These are phyloP conservation scores for Colletotrichum phormii DNA, from an alignment of 2,329 filamentous ascomycete species.

Conservation along the genomic window DNA sequence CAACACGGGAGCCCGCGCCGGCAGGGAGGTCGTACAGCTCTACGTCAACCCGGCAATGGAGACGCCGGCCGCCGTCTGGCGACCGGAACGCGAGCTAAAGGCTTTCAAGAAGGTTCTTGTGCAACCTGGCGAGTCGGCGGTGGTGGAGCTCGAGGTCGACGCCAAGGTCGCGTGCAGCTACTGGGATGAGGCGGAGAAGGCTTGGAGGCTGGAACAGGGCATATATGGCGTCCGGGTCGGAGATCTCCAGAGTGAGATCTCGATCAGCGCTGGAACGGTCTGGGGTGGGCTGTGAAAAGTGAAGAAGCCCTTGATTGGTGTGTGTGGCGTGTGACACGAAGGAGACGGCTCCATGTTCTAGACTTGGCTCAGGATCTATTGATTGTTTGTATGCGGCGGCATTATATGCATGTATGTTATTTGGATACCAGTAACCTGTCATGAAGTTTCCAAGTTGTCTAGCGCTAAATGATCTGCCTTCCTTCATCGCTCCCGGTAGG, in stretches of 20 bases:
- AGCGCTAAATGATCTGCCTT: neutral
- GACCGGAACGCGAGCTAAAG: slow-evolving; percentile 37
- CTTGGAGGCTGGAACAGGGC: slow-evolving; percentile 32
- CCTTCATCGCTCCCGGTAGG: neutral
- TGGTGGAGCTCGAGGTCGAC: slow-evolving; percentile 21
- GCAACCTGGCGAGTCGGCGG: slow-evolving; percentile 7
- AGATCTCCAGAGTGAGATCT: slow-evolving; percentile 1
- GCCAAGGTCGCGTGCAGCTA: slow-evolving; percentile 29
- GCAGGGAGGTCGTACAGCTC: slow-evolving; percentile 45
- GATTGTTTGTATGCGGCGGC: neutral
- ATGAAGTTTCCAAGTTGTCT: neutral
- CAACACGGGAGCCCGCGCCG: slow-evolving; percentile 41
- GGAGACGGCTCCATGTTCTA: neutral
- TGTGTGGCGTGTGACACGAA: neutral
- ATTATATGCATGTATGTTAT: neutral
- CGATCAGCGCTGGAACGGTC: neutral
- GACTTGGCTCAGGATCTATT: neutral
- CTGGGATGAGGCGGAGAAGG: slow-evolving; percentile 27
- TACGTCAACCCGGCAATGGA: slow-evolving; percentile 41
- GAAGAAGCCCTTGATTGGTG: neutral
- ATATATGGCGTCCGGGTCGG: slow-evolving; percentile 27
- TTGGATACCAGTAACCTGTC: neutral
- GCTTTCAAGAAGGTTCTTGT: slow-evolving; percentile 33
- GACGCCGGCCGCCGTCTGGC: slow-evolving; percentile 2
- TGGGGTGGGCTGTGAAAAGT: slow-evolving; percentile 23